Conservation (phyloP, 225 moss, liverwort and hornwort genomes). For the Bryoerythrophyllum caledonicum region DNA sequence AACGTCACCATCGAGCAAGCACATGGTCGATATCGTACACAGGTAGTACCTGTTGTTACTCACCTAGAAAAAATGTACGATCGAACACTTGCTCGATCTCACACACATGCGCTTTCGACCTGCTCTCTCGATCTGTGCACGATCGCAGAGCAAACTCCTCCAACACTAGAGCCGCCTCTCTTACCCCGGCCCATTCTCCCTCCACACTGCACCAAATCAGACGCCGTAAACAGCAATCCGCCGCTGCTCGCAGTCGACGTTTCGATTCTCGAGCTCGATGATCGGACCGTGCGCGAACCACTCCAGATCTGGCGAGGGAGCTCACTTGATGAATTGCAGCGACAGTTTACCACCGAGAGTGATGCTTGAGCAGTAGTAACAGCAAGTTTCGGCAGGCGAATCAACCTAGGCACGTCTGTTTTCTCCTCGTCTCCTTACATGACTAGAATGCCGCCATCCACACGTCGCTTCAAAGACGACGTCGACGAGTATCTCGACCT, state of each 20-base stretch:
- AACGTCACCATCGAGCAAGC: too few species aligned
- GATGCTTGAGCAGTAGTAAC: too few species aligned
- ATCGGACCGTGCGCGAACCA: not conserved
- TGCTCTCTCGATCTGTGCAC: too few species aligned
- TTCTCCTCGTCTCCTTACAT: constrained; percentile 28
- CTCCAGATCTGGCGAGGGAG: not conserved
- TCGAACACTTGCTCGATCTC: too few species aligned
- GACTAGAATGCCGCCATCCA: constrained; percentile 32
- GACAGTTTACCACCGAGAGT: too few species aligned
- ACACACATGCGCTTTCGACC: too few species aligned
- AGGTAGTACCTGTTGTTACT: too few species aligned
- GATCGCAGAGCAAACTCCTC: not conserved
- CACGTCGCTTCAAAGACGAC: constrained; percentile 38
- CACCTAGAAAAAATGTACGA: too few species aligned
- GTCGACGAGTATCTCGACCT: constrained; percentile 25
- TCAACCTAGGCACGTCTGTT: too few species aligned
- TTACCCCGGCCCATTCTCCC: not conserved
- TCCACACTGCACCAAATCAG: not conserved
- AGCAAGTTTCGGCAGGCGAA: too few species aligned
- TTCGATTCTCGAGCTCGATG: not conserved
- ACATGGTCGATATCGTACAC: too few species aligned
- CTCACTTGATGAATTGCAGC: not conserved
- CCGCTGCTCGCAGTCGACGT: not conserved
- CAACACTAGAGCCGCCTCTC: not conserved
- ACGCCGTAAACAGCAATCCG: not conserved